phyloP scores from a whole-genome alignment of 202 grass and related monocot genomes.

The Schoenoplectus triqueter region DNA sequence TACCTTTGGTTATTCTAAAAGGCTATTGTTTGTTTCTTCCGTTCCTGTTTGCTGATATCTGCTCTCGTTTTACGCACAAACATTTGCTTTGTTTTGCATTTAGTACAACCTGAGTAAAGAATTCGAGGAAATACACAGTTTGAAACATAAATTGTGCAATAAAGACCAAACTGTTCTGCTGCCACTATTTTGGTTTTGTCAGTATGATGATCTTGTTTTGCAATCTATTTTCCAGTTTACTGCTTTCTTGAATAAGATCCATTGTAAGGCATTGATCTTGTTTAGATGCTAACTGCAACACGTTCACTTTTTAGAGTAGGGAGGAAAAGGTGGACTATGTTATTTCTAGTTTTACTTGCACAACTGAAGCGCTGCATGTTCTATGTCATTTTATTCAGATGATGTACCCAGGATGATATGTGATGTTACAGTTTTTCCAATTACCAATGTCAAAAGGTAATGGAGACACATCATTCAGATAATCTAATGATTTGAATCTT shows the following conservation, averaged over 20 bases:
- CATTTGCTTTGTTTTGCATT: conserved; percentile 3
- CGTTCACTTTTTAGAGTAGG: background rate
- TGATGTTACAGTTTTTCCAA: background rate
- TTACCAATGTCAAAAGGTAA: background rate
- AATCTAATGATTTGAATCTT: background rate
- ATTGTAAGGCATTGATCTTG: background rate
- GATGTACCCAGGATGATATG: background rate
- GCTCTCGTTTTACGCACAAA: background rate
- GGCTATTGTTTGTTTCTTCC: background rate
- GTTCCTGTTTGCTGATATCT: background rate
- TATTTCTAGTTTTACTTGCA: background rate
- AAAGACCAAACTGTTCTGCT: background rate
- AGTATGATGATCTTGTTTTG: background rate
- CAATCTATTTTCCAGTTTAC: background rate
- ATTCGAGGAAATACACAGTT: background rate
- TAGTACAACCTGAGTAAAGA: background rate
- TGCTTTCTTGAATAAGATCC: background rate
- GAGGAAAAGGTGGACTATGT: background rate
- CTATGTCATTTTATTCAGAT: background rate
- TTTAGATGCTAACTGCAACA: background rate
- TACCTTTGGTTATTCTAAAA: background rate
- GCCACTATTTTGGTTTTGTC: background rate
- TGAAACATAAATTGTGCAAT: background rate
- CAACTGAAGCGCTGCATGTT: background rate
- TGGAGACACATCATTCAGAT: background rate